These are phyloP conservation scores for Coprinopsis sp. DNA, from an alignment of 768 basidiomycete genomes.

Conservation along the genomic window DNA sequence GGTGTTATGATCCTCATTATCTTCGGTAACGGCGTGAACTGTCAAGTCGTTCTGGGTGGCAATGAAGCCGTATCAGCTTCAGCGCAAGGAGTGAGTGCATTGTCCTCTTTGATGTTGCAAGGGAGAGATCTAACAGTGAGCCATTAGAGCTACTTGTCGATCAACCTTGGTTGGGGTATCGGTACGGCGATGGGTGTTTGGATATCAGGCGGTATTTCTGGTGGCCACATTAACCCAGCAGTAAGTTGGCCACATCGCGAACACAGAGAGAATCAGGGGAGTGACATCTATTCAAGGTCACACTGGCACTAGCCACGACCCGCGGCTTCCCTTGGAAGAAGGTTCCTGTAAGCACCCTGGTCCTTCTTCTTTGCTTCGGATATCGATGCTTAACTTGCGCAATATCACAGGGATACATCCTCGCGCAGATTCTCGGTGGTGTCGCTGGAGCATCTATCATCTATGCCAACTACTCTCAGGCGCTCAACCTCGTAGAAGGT, in stretches of 20 bases:
- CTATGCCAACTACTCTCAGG: constrained; percentile 65
- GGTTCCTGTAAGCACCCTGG: constrained; percentile 54
- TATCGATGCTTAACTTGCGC: neutral
- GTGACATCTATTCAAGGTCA: no score
- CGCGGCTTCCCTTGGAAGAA: constrained; percentile 79
- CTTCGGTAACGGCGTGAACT: constrained; percentile 54
- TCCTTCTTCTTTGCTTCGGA: neutral
- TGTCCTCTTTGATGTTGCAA: neutral
- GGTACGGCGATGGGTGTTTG: constrained; percentile 66
- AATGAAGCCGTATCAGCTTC: constrained; percentile 39
- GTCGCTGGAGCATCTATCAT: constrained; percentile 51
- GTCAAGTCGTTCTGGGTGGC: constrained; percentile 49
- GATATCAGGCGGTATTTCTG: constrained; percentile 64
- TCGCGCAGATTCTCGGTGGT: constrained; percentile 59
- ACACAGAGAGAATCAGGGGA: no score
- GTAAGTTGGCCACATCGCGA: constrained; percentile 28
- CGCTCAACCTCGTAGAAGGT: constrained; percentile 61
- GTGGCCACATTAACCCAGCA: constrained; percentile 73
- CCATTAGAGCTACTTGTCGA: constrained; percentile 39
- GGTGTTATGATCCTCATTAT: constrained; percentile 55
- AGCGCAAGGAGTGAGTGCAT: constrained; percentile 46
- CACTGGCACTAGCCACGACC: constrained; percentile 61
- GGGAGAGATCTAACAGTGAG: neutral
- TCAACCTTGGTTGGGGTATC: constrained; percentile 52
- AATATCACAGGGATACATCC: constrained; percentile 21